Conservation (phyloP, 73 alveolate genomes). For the Stentor coeruleus region DNA sequence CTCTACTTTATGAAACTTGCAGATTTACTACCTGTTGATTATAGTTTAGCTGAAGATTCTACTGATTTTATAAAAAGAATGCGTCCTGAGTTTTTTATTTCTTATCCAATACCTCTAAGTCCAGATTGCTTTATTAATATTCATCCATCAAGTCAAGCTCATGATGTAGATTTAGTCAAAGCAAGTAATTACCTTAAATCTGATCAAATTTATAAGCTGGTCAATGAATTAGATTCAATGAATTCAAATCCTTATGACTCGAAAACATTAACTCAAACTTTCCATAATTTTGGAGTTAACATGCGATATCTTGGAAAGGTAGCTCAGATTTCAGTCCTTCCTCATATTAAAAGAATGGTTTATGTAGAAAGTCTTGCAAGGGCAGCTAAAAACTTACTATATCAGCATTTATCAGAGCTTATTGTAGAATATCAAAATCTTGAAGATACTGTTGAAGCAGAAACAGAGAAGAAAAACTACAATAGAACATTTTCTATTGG, state of each 20-base stretch:
- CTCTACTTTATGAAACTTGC: constrained; percentile 45
- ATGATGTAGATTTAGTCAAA: constrained; percentile 44
- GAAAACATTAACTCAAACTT: constrained; percentile 62
- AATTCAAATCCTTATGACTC: constrained; percentile 68
- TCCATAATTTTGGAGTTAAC: constrained; percentile 84
- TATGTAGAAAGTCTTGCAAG: constrained; percentile 83
- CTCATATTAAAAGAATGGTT: constrained; percentile 76
- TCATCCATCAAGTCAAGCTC: constrained; percentile 26
- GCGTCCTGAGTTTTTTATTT: constrained; percentile 57
- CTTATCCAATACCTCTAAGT: constrained; percentile 47
- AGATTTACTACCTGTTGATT: constrained; percentile 58
- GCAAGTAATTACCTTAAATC: constrained; percentile 42
- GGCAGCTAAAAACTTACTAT: constrained; percentile 61
- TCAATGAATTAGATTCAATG: constrained; percentile 60
- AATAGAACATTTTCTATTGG: constrained; percentile 6
- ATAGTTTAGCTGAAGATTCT: constrained; percentile 30
- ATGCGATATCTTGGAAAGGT: constrained; percentile 81
- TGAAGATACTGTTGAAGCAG: no score
- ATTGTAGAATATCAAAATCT: constrained; percentile 26
- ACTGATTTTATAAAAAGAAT: constrained; percentile 32
- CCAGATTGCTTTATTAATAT: constrained; percentile 53
- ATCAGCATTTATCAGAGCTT: constrained; percentile 1
- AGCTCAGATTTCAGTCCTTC: constrained; percentile 59
- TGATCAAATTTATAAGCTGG: constrained; percentile 43
- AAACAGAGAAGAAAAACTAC: neutral